Conservation (phyloP, 2,329 filamentous ascomycete species). For the Juglanconis juglandina region DNA sequence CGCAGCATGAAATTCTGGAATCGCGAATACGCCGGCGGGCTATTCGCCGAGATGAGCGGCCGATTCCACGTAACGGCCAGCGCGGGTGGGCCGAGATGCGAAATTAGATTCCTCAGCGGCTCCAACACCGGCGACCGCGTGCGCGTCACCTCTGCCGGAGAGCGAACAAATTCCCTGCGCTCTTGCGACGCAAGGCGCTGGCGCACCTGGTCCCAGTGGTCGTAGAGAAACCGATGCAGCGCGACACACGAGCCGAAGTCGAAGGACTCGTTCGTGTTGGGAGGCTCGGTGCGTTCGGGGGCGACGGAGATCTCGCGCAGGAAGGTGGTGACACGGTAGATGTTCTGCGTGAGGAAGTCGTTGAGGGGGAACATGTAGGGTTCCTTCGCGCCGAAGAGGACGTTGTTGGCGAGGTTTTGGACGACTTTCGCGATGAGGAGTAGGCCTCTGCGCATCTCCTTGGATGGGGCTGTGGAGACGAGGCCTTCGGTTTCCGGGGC, state of each 20-base stretch:
- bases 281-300: conserved; percentile 42
- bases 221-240: conserved; percentile 66
- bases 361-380: conserved; percentile 71
- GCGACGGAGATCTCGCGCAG: conserved; percentile 62
- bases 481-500: conserved; percentile 66
- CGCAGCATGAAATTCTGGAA: conserved; percentile 72
- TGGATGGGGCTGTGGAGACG: conserved; percentile 58
- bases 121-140: conserved; percentile 57
- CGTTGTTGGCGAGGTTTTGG: conserved; percentile 69
- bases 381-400: conserved; percentile 68
- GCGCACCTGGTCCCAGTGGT: conserved; percentile 68
- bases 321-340: conserved; percentile 65
- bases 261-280: conserved; percentile 48
- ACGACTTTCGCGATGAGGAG: conserved; percentile 69
- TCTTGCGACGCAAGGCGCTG: conserved; percentile 62
- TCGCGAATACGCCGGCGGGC: conserved; percentile 60
- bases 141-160: conserved; percentile 49
- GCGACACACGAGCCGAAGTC: conserved; percentile 71
- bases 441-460: conserved; percentile 66
- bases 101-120: conserved; percentile 58
- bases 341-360: conserved; percentile 65
- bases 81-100: conserved; percentile 64
- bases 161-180: conserved; percentile 52
- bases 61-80: conserved; percentile 68
- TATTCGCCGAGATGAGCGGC: conserved; percentile 62